Conservation (phyloP, 345 rosid species). For the Brassica juncea region DNA sequence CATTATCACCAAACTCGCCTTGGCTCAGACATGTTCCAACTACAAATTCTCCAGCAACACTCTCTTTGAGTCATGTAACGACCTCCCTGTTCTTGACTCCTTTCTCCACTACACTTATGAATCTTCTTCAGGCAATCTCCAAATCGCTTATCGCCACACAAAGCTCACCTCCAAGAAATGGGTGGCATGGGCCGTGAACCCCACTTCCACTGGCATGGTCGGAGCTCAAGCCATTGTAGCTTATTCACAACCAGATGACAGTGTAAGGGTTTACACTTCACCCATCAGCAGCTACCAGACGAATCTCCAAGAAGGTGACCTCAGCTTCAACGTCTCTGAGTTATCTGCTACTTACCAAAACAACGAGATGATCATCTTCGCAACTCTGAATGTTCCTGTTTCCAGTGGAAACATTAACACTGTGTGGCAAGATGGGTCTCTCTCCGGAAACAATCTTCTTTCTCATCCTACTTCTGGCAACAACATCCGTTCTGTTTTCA, state of each 20-base stretch:
- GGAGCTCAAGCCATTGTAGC: slow-evolving; percentile 89
- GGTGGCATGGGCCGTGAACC: slow-evolving; percentile 95
- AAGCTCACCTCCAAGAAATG: slow-evolving; percentile 52
- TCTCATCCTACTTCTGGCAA: slow-evolving; percentile 57
- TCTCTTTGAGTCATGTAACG: slow-evolving; percentile 61
- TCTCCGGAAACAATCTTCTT: slow-evolving; percentile 47
- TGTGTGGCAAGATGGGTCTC: slow-evolving; percentile 83
- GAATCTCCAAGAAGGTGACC: slow-evolving; percentile 47
- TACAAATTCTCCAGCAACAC: slow-evolving; percentile 63
- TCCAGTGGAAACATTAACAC: slow-evolving; percentile 52
- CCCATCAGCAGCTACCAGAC: slow-evolving; percentile 58
- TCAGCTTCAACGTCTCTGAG: slow-evolving; percentile 66
- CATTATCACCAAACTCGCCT: background rate
- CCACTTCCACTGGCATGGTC: slow-evolving; percentile 59
- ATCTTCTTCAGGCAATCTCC: slow-evolving; percentile 51
- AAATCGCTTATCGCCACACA: slow-evolving; percentile 74
- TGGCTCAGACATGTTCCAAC: slow-evolving; percentile 56
- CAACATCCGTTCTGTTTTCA: slow-evolving; percentile 58
- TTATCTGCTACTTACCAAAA: slow-evolving; percentile 53
- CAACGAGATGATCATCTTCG: slow-evolving; percentile 69
- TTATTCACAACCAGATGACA: slow-evolving; percentile 56
- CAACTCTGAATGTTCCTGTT: slow-evolving; percentile 49
- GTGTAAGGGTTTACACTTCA: slow-evolving; percentile 64
- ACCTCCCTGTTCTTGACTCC: slow-evolving; percentile 68
- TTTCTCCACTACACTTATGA: slow-evolving; percentile 72